Base-by-base conservation (phyloP, 2,329 filamentous ascomycete species). In the Xylaria sp. region DNA sequence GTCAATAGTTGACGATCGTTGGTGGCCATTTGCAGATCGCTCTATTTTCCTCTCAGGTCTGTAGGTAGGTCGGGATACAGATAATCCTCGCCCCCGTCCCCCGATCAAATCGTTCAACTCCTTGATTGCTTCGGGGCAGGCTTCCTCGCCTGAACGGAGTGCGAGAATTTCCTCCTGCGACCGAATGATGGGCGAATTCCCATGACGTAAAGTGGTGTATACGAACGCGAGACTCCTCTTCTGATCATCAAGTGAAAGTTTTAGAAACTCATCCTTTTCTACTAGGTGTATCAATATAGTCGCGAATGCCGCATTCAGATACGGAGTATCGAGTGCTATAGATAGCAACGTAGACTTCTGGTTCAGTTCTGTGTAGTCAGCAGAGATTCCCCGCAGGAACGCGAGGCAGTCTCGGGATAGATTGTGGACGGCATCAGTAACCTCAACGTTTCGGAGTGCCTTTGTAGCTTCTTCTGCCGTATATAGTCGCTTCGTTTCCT, bases 231-330 rank as follows among this genome's bases (percentile, higher is more conserved):
- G 59, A 11, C 39, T 38, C 31, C 56, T 69, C 13, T 42, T 65
- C 59, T 71, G 69, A 6, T 75, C 63, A 3, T 69, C 45, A 45
- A 10, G 31, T 3, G 64, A 17, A 17, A 74, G 27, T 2, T 36
- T 5, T 15, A 36, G 36, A 20, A 74, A 75, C 10, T 58, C 49
- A 2, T 62, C 39, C 17, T 61, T 39, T n/a, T 59, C 54, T 53
- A 55, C 45, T 3, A 75, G 67, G 33, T 69, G 57, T 9, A 66
- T 17, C 1, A 65, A 47, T 9, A 61, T 61, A 20, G 67, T 42
- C 6, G 68, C 38, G 20, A 64, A 65, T 22, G 62, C 50, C 2
- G 61, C 27, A 47, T 63, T 45, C 13, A 3, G 10, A 20, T 47
- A 5, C 3, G 36, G 13, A 1, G 31, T 33, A 39, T 42, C 38